Conservation (phyloP, 306 rosid genomes). For the Betula pendula region DNA sequence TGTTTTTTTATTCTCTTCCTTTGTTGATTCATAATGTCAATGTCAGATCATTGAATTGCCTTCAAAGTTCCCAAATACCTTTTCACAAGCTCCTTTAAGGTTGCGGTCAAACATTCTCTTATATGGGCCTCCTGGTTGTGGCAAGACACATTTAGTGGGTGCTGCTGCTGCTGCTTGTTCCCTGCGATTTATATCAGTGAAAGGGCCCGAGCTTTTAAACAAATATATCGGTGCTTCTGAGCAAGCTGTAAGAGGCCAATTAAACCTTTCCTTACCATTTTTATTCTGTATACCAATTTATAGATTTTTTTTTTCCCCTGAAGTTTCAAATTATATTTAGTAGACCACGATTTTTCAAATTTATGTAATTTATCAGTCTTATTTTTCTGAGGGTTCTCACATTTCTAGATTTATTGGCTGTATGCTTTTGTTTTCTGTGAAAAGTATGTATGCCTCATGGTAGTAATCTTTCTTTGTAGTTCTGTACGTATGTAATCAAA, state of each 20-base stretch:
- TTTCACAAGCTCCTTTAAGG: constrained; percentile 91
- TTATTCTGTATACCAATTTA: not conserved
- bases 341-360: not conserved
- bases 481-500: not conserved
- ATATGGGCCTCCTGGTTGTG: constrained; percentile 99
- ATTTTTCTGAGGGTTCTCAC: not conserved
- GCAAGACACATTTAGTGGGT: constrained; percentile 94
- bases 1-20: not conserved
- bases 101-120: constrained; percentile 87
- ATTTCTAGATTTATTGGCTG: not conserved
- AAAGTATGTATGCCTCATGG: not conserved
- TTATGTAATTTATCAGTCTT: not conserved
- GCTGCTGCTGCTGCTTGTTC: constrained; percentile 97
- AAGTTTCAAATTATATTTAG: not conserved
- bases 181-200: constrained; percentile 82
- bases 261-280: constrained; percentile 4
- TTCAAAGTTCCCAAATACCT: constrained; percentile 81
- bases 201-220: constrained; percentile 94
- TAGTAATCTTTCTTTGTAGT: not conserved
- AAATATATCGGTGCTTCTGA: constrained; percentile 98
- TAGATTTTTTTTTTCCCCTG: not conserved
- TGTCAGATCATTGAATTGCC: constrained; percentile 92
- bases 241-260: constrained; percentile 82
- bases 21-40: not conserved
- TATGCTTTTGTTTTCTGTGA: not conserved